Percentiles rank a stretch among this genome's conserved stretches.
Evolutionary conservation across 371 early-diverging fungal genomes (phyloP).

Genomic region (Conidiobolus incongruus): DNA sequence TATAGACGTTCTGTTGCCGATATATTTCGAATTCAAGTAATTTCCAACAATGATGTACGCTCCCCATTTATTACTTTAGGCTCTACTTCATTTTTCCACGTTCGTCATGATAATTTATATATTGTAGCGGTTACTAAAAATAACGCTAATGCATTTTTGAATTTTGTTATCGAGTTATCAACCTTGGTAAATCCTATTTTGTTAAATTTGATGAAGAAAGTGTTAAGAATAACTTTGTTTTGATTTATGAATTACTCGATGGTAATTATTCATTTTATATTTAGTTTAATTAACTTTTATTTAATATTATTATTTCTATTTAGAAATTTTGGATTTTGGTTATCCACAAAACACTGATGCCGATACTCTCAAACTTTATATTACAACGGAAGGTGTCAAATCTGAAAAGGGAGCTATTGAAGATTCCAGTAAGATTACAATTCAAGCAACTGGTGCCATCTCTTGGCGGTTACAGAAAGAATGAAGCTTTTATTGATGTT

Average conservation of each 20-base stretch:
- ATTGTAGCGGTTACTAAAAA: constrained; percentile 64
- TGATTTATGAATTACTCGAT: constrained; percentile 78
- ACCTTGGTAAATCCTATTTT: constrained; percentile 60
- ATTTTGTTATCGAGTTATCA: constrained; percentile 54
- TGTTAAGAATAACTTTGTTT: constrained; percentile 73
- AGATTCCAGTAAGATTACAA: constrained; percentile 59
- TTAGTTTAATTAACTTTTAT: too few species aligned
- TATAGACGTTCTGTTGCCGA: constrained; percentile 80
- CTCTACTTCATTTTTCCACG: constrained; percentile 67
- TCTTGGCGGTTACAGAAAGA: constrained; percentile 79
- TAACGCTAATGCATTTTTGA: constrained; percentile 77
- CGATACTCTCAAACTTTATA: constrained; percentile 70
- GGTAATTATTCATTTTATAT: constrained; percentile 19
- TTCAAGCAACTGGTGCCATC: constrained; percentile 77
- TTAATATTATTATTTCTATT: too few species aligned
- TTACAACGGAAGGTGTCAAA: constrained; percentile 68
- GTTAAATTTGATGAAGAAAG: constrained; percentile 73
- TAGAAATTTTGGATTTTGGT: constrained; percentile 81
- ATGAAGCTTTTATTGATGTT: constrained; percentile 79
- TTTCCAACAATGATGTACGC: constrained; percentile 70
- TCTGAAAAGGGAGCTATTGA: constrained; percentile 45
- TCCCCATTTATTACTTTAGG: constrained; percentile 83
- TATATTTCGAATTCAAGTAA: constrained; percentile 88
- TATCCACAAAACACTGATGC: constrained; percentile 78
- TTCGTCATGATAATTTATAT: constrained; percentile 72